Evolutionary conservation across 106 monocot species (phyloP).

Genomic region (Phalaenopsis aphrodite): DNA sequence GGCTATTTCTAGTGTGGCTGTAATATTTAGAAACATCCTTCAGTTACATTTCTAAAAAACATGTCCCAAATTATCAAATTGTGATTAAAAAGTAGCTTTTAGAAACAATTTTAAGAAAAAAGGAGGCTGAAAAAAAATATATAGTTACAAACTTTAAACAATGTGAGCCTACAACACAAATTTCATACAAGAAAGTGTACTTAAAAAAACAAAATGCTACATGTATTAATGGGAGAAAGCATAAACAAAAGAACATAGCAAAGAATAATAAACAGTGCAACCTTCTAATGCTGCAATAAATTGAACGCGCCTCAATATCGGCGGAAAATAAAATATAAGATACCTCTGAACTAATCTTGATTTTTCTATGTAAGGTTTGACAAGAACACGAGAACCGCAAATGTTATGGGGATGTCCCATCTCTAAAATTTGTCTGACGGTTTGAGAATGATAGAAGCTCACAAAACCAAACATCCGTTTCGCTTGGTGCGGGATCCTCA

Average conservation of each 20-base stretch:
- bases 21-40: no score
- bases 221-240: neutral
- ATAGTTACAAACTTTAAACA: no score
- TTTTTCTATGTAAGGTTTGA: conserved; percentile 73
- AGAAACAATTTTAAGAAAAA: no score
- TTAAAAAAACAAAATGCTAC: neutral
- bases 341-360: conserved; percentile 24
- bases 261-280: neutral
- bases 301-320: no score
- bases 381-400: conserved; percentile 51
- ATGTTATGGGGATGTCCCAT: conserved; percentile 52
- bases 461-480: conserved; percentile 84
- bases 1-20: no score
- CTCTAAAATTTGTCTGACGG: conserved; percentile 34
- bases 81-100: no score
- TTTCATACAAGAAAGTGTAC: no score
- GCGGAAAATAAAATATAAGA: neutral
- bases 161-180: no score
- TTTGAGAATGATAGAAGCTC: conserved; percentile 46
- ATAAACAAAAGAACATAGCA: neutral
- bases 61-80: no score
- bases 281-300: no score
- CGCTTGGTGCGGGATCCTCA: conserved; percentile 63
- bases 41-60: no score
- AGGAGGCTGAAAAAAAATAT: no score